phyloP scores from a whole-genome alignment of 148 eudicot species.

The Rhododendron molle region DNA sequence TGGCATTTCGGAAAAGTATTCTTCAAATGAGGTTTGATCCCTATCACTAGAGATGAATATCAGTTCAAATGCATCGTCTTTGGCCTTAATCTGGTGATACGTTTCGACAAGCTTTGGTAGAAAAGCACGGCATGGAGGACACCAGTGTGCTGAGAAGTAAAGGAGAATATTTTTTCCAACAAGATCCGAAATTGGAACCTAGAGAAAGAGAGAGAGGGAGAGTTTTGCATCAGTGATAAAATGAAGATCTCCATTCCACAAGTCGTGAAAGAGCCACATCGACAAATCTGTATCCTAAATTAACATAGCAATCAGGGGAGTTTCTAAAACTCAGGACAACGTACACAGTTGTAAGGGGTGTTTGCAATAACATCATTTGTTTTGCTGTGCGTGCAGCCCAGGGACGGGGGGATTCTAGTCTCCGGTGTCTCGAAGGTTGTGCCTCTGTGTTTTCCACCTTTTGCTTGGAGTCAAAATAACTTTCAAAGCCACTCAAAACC shows the following conservation, averaged over 20 bases:
- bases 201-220: background rate
- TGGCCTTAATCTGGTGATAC: slow-evolving; percentile 52
- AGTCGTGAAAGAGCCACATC: background rate
- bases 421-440: background rate
- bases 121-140: slow-evolving; percentile 57
- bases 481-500: background rate
- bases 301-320: background rate
- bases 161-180: slow-evolving; percentile 52
- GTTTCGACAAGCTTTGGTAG: slow-evolving; percentile 42
- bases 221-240: background rate
- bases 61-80: slow-evolving; percentile 42
- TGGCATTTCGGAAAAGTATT: background rate
- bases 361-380: background rate
- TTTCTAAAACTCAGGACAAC: background rate
- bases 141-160: slow-evolving; percentile 66
- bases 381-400: background rate
- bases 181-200: slow-evolving; percentile 55
- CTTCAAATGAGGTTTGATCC: slow-evolving; percentile 1
- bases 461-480: background rate
- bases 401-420: background rate
- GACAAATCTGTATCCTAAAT: background rate
- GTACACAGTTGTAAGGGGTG: background rate
- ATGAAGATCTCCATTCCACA: background rate
- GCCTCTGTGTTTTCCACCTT: background rate
- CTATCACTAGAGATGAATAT: background rate